These are phyloP conservation scores for Ramularia collo-cygni DNA, from an alignment of 2,329 filamentous ascomycete genomes.

Conservation along the genomic window DNA sequence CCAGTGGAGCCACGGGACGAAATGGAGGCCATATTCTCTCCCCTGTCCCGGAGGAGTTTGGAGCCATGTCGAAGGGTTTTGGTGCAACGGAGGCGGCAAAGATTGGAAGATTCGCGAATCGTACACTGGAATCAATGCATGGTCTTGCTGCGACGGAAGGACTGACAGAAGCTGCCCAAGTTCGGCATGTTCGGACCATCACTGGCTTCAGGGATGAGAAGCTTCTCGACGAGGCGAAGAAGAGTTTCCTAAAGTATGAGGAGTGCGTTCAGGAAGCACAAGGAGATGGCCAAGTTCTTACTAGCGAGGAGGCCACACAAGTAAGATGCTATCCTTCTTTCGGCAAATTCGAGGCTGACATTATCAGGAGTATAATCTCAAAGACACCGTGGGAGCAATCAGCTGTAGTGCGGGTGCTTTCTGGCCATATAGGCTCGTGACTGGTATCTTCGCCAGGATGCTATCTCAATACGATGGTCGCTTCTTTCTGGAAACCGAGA, in stretches of 20 bases:
- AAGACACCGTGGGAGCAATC: slow-evolving; percentile 13
- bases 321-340: background rate
- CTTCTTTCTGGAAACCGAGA: slow-evolving; percentile 15
- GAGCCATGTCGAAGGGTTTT: slow-evolving; percentile 6
- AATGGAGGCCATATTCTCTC: slow-evolving; percentile 17
- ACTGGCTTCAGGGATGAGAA: slow-evolving; percentile 11
- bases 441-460: slow-evolving; percentile 13
- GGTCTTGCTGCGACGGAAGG: slow-evolving; percentile 5
- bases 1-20: slow-evolving; percentile 15
- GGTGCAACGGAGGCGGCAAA: slow-evolving; percentile 13
- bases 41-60: slow-evolving; percentile 15
- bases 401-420: slow-evolving; percentile 16
- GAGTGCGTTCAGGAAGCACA: slow-evolving; percentile 12
- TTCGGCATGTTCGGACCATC: slow-evolving; percentile 10
- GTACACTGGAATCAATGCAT: slow-evolving; percentile 14
- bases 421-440: slow-evolving; percentile 18
- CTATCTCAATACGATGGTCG: slow-evolving; percentile 9
- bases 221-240: slow-evolving; percentile 11
- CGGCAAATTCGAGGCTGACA: background rate
- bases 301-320: slow-evolving; percentile 9
- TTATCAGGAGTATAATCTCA: slow-evolving; percentile 14
- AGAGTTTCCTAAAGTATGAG: slow-evolving; percentile 9
- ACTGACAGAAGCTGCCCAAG: slow-evolving; percentile 9
- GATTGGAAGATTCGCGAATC: slow-evolving; percentile 14
- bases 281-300: slow-evolving; percentile 7